These are phyloP conservation scores for Epichloe glyceriae DNA, from an alignment of 2,329 filamentous ascomycete genomes.

Conservation along the genomic window DNA sequence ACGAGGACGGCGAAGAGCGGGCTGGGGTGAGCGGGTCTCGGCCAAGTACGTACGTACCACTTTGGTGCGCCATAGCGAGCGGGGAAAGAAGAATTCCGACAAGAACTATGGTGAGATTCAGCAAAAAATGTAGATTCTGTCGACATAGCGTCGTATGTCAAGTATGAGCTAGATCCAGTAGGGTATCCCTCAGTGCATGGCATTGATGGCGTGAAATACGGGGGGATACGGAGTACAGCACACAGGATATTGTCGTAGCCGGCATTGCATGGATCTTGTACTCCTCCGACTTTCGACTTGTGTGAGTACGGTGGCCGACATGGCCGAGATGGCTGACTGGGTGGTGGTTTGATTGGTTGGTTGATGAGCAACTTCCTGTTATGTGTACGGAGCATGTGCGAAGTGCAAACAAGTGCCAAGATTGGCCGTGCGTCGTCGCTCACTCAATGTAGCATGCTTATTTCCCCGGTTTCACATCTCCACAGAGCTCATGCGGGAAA, in stretches of 20 bases:
- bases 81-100: background rate
- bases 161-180: background rate
- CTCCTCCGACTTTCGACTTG: no score
- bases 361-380: no score
- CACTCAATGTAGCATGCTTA: background rate
- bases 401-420: no score
- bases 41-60: background rate
- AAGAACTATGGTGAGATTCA: background rate
- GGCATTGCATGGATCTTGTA: no score
- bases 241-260: no score
- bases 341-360: no score
- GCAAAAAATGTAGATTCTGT: background rate
- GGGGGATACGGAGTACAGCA: no score
- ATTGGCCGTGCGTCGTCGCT: background rate
- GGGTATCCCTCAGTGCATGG: no score
- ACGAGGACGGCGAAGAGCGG: background rate
- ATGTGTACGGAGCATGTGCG: no score
- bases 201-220: no score
- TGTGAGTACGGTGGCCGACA: no score
- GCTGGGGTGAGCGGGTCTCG: constrained; percentile 1
- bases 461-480: background rate
- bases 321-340: no score
- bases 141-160: background rate
- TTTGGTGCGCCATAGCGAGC: background rate
- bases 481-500: background rate